phyloP scores from a whole-genome alignment of 768 basidiomycete species.

The Kwoniella europaea region DNA sequence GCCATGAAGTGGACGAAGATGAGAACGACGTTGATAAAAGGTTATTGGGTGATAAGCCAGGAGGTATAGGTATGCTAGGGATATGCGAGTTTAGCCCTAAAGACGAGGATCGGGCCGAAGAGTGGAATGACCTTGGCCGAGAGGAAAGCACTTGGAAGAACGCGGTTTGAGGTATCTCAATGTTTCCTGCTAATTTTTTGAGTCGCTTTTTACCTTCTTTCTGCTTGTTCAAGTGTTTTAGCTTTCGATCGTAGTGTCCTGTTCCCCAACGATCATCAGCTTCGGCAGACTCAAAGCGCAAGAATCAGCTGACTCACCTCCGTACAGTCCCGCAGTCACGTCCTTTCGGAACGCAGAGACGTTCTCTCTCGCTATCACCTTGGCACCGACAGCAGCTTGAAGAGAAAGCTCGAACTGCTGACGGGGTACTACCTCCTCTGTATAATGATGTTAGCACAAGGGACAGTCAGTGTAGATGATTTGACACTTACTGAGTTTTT shows the following conservation, averaged over 20 bases:
- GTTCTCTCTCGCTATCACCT: constrained; percentile 86
- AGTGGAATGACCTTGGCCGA: constrained; percentile 31
- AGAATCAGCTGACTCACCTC: constrained; percentile 63
- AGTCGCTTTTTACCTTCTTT: constrained; percentile 89
- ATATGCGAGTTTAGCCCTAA: neutral
- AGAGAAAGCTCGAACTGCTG: constrained; percentile 95
- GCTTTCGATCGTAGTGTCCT: constrained; percentile 90
- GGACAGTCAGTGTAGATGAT: neutral
- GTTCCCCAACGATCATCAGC: constrained; percentile 7
- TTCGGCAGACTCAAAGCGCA: constrained; percentile 1
- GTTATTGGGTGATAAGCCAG: neutral
- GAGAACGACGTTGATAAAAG: neutral
- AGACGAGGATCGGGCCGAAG: neutral
- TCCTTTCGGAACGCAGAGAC: constrained; percentile 73
- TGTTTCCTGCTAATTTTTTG: constrained; percentile 79
- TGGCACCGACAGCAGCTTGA: constrained; percentile 86
- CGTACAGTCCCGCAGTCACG: constrained; percentile 91
- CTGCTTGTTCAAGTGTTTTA: constrained; percentile 66
- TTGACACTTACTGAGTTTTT: constrained; percentile 76
- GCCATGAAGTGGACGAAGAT: neutral
- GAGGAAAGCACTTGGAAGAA: constrained; percentile 83
- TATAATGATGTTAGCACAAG: neutral
- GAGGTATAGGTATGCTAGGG: neutral
- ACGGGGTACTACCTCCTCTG: constrained; percentile 82
- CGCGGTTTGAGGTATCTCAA: constrained; percentile 86